Evolutionary conservation across 805 yeast species (phyloP).

Genomic region (Maudiozyma saulgeensis): DNA sequence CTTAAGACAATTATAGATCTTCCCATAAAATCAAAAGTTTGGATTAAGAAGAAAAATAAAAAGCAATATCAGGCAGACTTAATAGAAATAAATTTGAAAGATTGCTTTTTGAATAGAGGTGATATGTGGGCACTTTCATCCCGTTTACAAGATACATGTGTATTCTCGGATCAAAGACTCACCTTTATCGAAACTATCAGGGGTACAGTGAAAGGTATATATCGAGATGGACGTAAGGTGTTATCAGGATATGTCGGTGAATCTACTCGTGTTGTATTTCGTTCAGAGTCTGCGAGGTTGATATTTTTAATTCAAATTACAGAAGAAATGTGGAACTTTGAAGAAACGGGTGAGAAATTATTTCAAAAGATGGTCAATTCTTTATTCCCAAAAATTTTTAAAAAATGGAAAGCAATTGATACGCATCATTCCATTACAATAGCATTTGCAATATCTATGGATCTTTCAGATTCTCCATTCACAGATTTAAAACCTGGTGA

Average conservation of each 20-base stretch:
- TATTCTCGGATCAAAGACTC: conserved; percentile 56
- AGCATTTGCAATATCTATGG: conserved; percentile 75
- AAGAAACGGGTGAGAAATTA: conserved; percentile 89
- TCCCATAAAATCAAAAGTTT: conserved; percentile 57
- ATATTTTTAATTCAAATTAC: conserved; percentile 81
- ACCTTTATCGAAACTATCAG: conserved; percentile 54
- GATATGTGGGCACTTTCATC: conserved; percentile 86
- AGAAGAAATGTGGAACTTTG: conserved; percentile 96
- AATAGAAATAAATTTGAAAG: conserved; percentile 72
- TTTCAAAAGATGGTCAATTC: conserved; percentile 88
- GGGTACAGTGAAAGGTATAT: conserved; percentile 52
- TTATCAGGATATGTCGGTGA: conserved; percentile 70
- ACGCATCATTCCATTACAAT: conserved; percentile 89
- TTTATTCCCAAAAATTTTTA: conserved; percentile 81
- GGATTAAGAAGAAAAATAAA: conserved; percentile 39
- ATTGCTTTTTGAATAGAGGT: conserved; percentile 73
- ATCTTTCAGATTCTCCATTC: conserved; percentile 42
- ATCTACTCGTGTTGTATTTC: conserved; percentile 68
- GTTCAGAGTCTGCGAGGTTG: conserved; percentile 85
- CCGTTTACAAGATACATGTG: conserved; percentile 49
- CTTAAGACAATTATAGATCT: conserved; percentile 53
- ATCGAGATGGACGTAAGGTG: conserved; percentile 53
- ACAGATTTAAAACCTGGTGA: conserved; percentile 60
- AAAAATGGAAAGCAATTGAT: conserved; percentile 75
- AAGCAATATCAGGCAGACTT: conserved; percentile 63